A percentile compares a stretch with the other conserved stretches of the same genome.
Conservation (phyloP, 441 rosid genomes). For the Lepidium campestre region DNA sequence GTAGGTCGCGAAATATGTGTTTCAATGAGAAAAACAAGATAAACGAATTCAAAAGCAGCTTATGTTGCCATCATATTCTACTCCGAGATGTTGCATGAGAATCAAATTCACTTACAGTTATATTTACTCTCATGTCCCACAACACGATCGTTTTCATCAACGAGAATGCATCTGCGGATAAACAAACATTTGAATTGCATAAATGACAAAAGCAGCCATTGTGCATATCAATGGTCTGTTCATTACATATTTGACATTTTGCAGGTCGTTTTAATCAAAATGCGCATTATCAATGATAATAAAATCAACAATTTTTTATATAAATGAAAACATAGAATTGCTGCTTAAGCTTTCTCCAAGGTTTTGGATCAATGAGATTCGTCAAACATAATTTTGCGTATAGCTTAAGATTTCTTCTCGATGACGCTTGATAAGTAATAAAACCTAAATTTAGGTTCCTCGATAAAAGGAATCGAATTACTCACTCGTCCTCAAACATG, state of each 20-base stretch:
- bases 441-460: background rate
- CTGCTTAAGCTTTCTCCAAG: background rate
- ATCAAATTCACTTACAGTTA: slow-evolving; percentile 54
- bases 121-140: slow-evolving; percentile 89
- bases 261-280: background rate
- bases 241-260: background rate
- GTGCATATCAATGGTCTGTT: background rate
- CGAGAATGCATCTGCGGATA: slow-evolving; percentile 82
- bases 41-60: background rate
- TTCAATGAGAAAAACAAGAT: background rate
- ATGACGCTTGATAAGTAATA: background rate
- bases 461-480: background rate
- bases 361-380: background rate
- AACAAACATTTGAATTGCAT: background rate
- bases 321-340: background rate
- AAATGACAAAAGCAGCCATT: background rate
- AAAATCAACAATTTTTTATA: background rate
- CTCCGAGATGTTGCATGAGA: background rate
- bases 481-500: slow-evolving; percentile 96
- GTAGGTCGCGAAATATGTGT: too few species aligned
- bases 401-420: background rate
- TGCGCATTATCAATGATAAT: background rate
- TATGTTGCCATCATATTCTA: background rate
- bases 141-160: slow-evolving; percentile 75
- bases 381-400: background rate